Evolutionary conservation across 176 grass and related monocot genomes (phyloP).

Genomic region (Aegilops umbellulata): DNA sequence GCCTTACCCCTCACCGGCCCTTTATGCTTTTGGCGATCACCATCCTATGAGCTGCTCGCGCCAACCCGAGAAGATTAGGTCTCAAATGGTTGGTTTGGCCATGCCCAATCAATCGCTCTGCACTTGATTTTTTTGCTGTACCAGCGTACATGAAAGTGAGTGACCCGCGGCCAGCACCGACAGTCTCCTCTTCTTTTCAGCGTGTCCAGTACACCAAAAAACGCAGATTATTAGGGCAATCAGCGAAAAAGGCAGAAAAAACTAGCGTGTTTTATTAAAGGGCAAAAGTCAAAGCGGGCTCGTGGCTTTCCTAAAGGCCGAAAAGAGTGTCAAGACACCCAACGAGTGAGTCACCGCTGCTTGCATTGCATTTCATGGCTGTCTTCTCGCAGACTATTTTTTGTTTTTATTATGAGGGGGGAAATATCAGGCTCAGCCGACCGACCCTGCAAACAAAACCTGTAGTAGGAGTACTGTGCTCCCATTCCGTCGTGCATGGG

Average conservation of each 20-base stretch:
- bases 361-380: neutral
- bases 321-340: neutral
- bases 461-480: too few species aligned
- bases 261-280: neutral
- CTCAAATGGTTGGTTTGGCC: constrained; percentile 2
- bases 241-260: neutral
- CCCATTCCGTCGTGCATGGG: neutral
- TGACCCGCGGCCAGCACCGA: neutral
- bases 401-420: neutral
- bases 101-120: neutral
- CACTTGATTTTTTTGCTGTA: neutral
- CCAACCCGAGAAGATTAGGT: neutral
- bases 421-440: neutral
- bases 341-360: neutral
- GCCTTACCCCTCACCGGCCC: too few species aligned
- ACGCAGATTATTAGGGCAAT: neutral
- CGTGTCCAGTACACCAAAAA: neutral
- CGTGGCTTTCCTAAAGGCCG: neutral
- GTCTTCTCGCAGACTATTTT: neutral
- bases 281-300: neutral
- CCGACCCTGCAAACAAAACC: too few species aligned
- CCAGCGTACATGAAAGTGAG: neutral
- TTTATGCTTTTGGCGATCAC: neutral
- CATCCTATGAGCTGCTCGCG: neutral
- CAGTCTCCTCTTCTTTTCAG: neutral